Conservation (phyloP, 1,284 basidiomycete genomes). For the Ustilago esculenta region DNA sequence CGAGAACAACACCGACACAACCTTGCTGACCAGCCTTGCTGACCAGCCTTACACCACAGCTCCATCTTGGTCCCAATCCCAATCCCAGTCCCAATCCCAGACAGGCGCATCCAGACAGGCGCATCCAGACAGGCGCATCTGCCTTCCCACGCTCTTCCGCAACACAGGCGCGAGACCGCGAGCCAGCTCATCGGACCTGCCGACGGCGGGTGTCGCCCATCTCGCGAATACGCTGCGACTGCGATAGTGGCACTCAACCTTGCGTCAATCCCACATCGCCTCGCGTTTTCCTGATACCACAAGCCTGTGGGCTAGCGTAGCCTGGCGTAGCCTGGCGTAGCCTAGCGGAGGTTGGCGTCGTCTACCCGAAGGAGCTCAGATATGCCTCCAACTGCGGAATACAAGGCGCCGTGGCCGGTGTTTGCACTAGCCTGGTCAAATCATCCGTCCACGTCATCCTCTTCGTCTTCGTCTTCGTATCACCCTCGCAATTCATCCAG, state of each 20-base stretch:
- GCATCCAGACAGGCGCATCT: no score
- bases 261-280: background rate
- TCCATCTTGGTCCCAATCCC: background rate
- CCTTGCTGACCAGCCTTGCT: no score
- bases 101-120: no score
- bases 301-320: no score
- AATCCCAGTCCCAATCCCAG: no score
- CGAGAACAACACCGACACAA: conserved; percentile 9
- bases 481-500: conserved; percentile 43
- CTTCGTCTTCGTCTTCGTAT: conserved; percentile 37
- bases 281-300: no score
- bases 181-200: background rate
- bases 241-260: no score
- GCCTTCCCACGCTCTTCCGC: no score
- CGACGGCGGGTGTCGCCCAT: background rate
- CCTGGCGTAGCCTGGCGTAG: no score
- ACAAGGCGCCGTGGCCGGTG: conserved; percentile 54
- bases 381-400: conserved; percentile 46
- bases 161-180: background rate
- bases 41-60: conserved; percentile 1
- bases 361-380: background rate
- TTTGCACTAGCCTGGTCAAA: conserved; percentile 62
- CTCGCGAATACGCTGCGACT: no score
- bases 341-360: no score
- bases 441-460: conserved; percentile 39